phyloP scores from a whole-genome alignment of 306 rosid species.

The Amphicarpaea edgeworthii region DNA sequence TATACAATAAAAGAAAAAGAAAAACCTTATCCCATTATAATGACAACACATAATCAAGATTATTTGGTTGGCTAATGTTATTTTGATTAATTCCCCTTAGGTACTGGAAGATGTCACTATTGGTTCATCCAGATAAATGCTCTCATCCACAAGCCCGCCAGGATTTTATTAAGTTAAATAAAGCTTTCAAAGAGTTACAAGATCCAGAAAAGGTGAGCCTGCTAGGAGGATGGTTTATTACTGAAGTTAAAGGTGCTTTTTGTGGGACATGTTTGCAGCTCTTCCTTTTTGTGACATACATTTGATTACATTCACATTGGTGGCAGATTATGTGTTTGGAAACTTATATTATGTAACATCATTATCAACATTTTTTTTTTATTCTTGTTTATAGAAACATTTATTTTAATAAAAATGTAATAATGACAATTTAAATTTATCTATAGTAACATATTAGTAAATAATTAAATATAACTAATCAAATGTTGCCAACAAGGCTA shows the following conservation, averaged over 20 bases:
- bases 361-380: no score
- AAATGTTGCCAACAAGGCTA: no score
- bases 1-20: not conserved
- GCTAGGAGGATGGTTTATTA: slow-evolving; percentile 33
- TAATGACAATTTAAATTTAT: no score
- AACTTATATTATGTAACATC: no score
- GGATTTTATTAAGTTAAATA: slow-evolving; percentile 88
- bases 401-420: no score
- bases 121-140: slow-evolving; percentile 99
- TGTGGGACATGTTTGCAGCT: slow-evolving; percentile 23
- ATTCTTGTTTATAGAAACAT: no score
- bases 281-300: slow-evolving; percentile 3
- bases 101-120: slow-evolving; percentile 97
- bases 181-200: slow-evolving; percentile 95
- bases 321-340: no score
- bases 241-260: slow-evolving; percentile 30
- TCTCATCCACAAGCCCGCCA: slow-evolving; percentile 93
- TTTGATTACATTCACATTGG: no score
- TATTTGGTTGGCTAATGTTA: slow-evolving; percentile 23
- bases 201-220: slow-evolving; percentile 77
- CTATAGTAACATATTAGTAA: no score
- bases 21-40: slow-evolving; percentile 5
- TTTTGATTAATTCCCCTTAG: slow-evolving; percentile 48
- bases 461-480: no score
- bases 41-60: not conserved